Evolutionary conservation across 2,329 filamentous ascomycete genomes (phyloP).

Genomic region (Colletotrichum lini): DNA sequence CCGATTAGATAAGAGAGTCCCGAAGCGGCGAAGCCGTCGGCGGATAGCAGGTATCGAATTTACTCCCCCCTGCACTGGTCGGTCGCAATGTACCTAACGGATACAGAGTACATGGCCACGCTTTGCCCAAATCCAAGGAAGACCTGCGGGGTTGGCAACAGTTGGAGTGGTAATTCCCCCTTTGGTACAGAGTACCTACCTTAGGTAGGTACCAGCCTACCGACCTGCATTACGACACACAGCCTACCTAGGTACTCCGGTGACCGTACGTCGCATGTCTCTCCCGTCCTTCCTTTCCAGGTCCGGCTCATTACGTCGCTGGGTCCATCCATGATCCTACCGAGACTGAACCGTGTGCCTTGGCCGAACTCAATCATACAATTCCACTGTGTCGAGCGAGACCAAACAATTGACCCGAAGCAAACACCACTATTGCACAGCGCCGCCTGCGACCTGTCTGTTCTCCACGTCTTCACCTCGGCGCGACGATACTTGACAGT

Average conservation of each 20-base stretch:
- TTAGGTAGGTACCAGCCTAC: too few species aligned
- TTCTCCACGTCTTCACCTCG: neutral
- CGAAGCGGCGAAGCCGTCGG: neutral
- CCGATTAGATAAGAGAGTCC: slow-evolving; percentile 13
- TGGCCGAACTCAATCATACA: slow-evolving; percentile 29
- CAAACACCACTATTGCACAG: slow-evolving; percentile 5
- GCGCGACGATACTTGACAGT: slow-evolving; percentile 9
- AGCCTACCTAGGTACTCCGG: too few species aligned
- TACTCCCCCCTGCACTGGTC: too few species aligned
- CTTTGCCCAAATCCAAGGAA: slow-evolving; percentile 16
- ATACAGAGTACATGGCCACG: slow-evolving; percentile 2
- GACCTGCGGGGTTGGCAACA: slow-evolving; percentile 18
- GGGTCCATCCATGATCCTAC: slow-evolving; percentile 39
- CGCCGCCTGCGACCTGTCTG: neutral
- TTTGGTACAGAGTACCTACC: too few species aligned
- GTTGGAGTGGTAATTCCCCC: slow-evolving; percentile 1
- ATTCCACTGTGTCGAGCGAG: slow-evolving; percentile 4
- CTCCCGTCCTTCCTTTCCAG: slow-evolving; percentile 33
- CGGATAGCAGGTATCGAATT: neutral
- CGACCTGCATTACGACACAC: too few species aligned
- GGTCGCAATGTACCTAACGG: neutral
- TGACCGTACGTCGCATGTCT: neutral
- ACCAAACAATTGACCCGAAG: slow-evolving; percentile 3
- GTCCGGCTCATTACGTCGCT: slow-evolving; percentile 38
- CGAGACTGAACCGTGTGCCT: slow-evolving; percentile 26